A percentile compares a stretch with the other conserved stretches of the same genome.
phyloP scores from a whole-genome alignment of 2,329 filamentous ascomycete genomes.

The Fusarium pilosicola region DNA sequence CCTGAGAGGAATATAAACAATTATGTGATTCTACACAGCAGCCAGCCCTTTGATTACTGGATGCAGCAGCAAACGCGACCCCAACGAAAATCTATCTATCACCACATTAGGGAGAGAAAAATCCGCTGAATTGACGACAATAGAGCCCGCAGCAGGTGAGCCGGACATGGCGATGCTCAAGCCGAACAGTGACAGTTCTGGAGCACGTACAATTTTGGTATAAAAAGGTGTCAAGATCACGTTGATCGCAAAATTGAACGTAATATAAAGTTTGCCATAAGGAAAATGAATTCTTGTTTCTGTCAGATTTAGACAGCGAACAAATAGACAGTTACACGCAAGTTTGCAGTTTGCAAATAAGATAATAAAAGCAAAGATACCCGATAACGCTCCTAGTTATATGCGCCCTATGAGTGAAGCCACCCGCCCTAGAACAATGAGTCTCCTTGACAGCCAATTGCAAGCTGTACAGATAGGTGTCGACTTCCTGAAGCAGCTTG shows the following conservation, averaged over 20 bases:
- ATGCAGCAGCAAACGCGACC: constrained; percentile 1
- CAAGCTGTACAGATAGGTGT: constrained; percentile 10
- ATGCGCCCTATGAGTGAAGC: constrained; percentile 19
- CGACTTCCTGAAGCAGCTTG: constrained; percentile 21
- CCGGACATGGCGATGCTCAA: background rate
- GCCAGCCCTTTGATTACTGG: background rate
- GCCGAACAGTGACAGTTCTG: background rate
- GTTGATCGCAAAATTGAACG: constrained; percentile 6
- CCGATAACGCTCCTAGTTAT: constrained; percentile 10
- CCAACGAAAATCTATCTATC: constrained; percentile 1
- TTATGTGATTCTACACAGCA: background rate
- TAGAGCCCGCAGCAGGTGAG: background rate
- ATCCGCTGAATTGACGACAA: constrained; percentile 1
- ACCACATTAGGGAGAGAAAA: background rate
- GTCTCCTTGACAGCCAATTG: constrained; percentile 4
- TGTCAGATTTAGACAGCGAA: constrained; percentile 20
- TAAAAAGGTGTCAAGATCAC: constrained; percentile 4
- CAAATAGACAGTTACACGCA: constrained; percentile 35
- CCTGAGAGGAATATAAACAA: background rate
- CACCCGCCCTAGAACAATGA: constrained; percentile 16
- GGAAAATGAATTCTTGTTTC: constrained; percentile 10
- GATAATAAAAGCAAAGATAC: constrained; percentile 40
- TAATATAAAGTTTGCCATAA: constrained; percentile 17
- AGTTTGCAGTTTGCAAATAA: constrained; percentile 33
- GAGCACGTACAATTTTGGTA: constrained; percentile 2